These are phyloP conservation scores for Yueomyces sinensis DNA, from an alignment of 805 yeast genomes.

Conservation along the genomic window DNA sequence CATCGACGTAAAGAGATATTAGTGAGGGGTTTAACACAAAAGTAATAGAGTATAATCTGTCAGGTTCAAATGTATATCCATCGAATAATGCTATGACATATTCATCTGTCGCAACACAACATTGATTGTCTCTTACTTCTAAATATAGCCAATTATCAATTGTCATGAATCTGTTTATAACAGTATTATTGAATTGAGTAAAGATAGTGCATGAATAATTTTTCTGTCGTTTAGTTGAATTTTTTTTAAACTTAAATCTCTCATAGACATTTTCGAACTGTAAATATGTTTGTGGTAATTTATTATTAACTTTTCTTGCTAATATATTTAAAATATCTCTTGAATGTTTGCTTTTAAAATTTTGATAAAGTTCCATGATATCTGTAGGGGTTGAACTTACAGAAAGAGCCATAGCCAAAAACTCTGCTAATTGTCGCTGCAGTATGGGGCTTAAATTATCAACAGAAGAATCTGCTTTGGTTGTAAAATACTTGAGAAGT, in stretches of 20 bases:
- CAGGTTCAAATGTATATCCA: constrained; percentile 14
- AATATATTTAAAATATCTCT: constrained; percentile 7
- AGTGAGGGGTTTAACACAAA: constrained; percentile 5
- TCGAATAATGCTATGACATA: constrained; percentile 17
- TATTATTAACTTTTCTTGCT: constrained; percentile 9
- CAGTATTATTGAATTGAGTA: constrained; percentile 17
- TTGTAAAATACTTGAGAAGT: constrained; percentile 1
- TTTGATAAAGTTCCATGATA: constrained; percentile 8
- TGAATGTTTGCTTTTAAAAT: constrained; percentile 2
- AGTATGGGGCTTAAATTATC: too few relatives aligned
- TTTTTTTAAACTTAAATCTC: too few relatives aligned
- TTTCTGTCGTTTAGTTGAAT: too few relatives aligned
- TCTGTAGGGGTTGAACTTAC: constrained; percentile 11
- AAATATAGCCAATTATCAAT: constrained; percentile 14
- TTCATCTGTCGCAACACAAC: constrained; percentile 20
- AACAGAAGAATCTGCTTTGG: neutral
- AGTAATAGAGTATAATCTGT: constrained; percentile 9
- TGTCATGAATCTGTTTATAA: constrained; percentile 18
- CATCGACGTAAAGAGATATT: constrained; percentile 14
- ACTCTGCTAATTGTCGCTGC: constrained; percentile 8
- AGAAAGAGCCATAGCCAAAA: constrained; percentile 8
- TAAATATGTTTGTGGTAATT: constrained; percentile 14
- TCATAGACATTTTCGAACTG: constrained; percentile 20
- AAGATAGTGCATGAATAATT: too few relatives aligned
- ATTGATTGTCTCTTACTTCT: constrained; percentile 18